phyloP scores from a whole-genome alignment of 192 early-diverging fungal genomes.

The Linnemannia hyalina region DNA sequence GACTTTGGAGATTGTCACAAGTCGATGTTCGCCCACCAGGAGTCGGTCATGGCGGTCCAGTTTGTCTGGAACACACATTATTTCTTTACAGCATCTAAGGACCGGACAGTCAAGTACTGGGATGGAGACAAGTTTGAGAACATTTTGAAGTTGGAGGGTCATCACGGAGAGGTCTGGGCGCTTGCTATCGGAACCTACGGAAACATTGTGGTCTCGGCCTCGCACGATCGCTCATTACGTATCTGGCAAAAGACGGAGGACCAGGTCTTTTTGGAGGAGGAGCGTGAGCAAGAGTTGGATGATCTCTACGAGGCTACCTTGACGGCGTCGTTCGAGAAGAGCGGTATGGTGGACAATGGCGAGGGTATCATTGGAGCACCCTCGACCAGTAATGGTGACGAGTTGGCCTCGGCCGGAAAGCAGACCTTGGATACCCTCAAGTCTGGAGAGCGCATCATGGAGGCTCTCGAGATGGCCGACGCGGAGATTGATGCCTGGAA shows the following conservation, averaged over 20 bases:
- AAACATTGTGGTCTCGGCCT: slow-evolving; percentile 86
- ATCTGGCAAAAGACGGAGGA: slow-evolving; percentile 98
- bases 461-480: slow-evolving; percentile 92
- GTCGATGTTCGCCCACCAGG: slow-evolving; percentile 94
- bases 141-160: slow-evolving; percentile 92
- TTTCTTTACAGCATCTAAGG: slow-evolving; percentile 94
- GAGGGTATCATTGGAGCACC: slow-evolving; percentile 64
- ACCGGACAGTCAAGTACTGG: slow-evolving; percentile 94
- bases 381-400: slow-evolving; percentile 56
- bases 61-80: slow-evolving; percentile 98
- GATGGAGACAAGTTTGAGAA: slow-evolving; percentile 98
- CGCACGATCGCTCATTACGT: slow-evolving; percentile 95
- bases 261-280: slow-evolving; percentile 93
- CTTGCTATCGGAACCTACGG: slow-evolving; percentile 93
- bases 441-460: slow-evolving; percentile 94
- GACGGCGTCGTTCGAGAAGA: slow-evolving; percentile 74
- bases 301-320: slow-evolving; percentile 87
- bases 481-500: slow-evolving; percentile 80
- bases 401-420: slow-evolving; percentile 82
- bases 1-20: slow-evolving; percentile 99
- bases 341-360: slow-evolving; percentile 58
- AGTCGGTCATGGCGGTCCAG: slow-evolving; percentile 87
- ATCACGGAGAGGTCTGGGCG: slow-evolving; percentile 96
- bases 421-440: slow-evolving; percentile 96
- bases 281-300: slow-evolving; percentile 94